phyloP scores from a whole-genome alignment of 495 filamentous ascomycete species.

The Sordaria brevicollis region DNA sequence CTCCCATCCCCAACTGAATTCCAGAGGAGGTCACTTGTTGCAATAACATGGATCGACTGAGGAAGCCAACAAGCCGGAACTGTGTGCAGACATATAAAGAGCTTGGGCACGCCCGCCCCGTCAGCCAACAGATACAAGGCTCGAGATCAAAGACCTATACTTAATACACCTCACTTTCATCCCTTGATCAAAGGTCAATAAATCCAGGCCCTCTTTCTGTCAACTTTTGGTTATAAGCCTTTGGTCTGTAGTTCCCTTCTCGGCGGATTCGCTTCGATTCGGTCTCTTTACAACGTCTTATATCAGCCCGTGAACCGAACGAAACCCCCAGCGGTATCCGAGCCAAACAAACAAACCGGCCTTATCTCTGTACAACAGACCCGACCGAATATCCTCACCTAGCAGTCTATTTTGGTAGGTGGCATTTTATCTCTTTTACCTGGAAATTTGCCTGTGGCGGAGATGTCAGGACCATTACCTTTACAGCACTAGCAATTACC shows the following conservation, averaged over 20 bases:
- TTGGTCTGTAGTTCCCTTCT: not conserved
- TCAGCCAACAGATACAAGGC: not conserved
- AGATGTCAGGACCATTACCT: not conserved
- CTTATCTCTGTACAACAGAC: constrained; percentile 19
- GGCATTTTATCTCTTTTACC: not conserved
- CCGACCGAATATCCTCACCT: not conserved
- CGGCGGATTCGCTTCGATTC: not conserved
- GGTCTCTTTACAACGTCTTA: not conserved
- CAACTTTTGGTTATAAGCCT: not conserved
- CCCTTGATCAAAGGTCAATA: not conserved
- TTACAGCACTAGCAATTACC: not conserved
- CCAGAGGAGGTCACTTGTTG: not conserved
- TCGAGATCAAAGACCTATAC: not conserved
- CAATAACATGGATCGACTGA: not conserved
- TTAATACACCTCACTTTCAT: not conserved
- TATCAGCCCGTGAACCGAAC: not conserved
- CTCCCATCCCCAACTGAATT: not conserved
- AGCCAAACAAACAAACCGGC: constrained; percentile 14
- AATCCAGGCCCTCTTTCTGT: not conserved
- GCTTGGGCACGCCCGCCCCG: not conserved
- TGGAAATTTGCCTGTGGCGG: not conserved
- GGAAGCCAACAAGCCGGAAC: not conserved
- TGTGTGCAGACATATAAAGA: not conserved
- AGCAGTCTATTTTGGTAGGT: not conserved
- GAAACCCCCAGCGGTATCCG: constrained; percentile 2